phyloP scores from a whole-genome alignment of 495 filamentous ascomycete species.

The Aspergillus hancockii region DNA sequence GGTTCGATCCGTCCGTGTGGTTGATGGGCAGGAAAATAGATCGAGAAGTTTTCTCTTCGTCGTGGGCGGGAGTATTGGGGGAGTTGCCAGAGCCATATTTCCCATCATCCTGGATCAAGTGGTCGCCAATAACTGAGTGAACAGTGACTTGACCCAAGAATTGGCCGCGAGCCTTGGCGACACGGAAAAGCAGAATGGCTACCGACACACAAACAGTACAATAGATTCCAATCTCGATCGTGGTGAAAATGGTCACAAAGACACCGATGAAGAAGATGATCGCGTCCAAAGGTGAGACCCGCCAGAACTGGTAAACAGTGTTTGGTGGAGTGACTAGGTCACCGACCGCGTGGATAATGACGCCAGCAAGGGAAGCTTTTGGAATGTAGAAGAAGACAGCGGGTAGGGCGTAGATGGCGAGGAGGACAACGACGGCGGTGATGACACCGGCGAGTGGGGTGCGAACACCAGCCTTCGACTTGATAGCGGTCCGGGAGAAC shows the following conservation, averaged over 20 bases:
- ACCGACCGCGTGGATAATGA: constrained; percentile 97
- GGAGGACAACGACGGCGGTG: constrained; percentile 81
- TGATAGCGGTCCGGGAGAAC: constrained; percentile 96
- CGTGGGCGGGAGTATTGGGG: constrained; percentile 30
- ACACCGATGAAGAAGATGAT: constrained; percentile 95
- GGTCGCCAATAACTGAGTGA: constrained; percentile 85
- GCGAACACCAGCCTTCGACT: constrained; percentile 94
- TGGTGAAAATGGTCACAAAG: constrained; percentile 82
- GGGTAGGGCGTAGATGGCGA: constrained; percentile 93
- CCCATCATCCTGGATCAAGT: constrained; percentile 63
- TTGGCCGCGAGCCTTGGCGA: constrained; percentile 79
- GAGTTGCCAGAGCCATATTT: constrained; percentile 56
- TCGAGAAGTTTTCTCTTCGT: constrained; percentile 43
- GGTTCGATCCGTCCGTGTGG: constrained; percentile 88
- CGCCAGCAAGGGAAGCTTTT: constrained; percentile 77
- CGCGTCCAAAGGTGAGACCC: constrained; percentile 84
- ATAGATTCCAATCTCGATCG: constrained; percentile 93
- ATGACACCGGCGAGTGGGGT: constrained; percentile 92
- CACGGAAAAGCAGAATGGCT: constrained; percentile 80
- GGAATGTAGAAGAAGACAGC: constrained; percentile 96
- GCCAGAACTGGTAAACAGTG: constrained; percentile 95
- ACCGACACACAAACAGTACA: constrained; percentile 73
- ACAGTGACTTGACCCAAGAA: constrained; percentile 90
- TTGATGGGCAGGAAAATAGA: constrained; percentile 91
- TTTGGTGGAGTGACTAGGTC: constrained; percentile 94